A percentile compares a stretch with the other conserved stretches of the same genome.
These are phyloP conservation scores for Diaporthe vexans DNA, from an alignment of 2,329 filamentous ascomycete species.

Conservation along the genomic window DNA sequence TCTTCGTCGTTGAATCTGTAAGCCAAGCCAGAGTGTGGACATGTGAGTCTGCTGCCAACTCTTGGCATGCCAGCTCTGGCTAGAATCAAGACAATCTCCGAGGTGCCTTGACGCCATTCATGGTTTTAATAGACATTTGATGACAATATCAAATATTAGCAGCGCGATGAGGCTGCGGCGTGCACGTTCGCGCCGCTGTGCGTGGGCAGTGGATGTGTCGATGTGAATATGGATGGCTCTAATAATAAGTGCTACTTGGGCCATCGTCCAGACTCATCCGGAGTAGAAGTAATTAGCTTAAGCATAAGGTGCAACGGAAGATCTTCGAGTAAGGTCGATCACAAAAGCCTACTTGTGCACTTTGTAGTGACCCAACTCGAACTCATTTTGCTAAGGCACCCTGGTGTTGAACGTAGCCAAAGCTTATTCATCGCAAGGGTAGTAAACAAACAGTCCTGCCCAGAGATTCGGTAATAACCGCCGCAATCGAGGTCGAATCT, in stretches of 20 bases:
- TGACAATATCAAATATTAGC: neutral
- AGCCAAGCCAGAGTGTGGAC: neutral
- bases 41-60: neutral
- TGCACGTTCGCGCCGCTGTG: neutral
- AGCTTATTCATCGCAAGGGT: slow-evolving; percentile 7
- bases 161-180: neutral
- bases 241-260: neutral
- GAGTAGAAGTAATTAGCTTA: neutral
- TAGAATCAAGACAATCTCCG: neutral
- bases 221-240: neutral
- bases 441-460: slow-evolving; percentile 18
- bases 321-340: neutral
- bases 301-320: neutral
- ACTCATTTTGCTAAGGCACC: too few species aligned
- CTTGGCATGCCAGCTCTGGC: neutral
- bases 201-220: neutral
- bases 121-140: neutral
- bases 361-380: too few species aligned
- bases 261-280: neutral
- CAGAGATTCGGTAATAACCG: slow-evolving; percentile 12
- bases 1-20: neutral
- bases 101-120: neutral
- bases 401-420: neutral
- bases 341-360: neutral
- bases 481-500: neutral